Percentiles rank a stretch among this genome's conserved stretches.
phyloP scores from a whole-genome alignment of 1,284 basidiomycete species.

The Meira nashicola region DNA sequence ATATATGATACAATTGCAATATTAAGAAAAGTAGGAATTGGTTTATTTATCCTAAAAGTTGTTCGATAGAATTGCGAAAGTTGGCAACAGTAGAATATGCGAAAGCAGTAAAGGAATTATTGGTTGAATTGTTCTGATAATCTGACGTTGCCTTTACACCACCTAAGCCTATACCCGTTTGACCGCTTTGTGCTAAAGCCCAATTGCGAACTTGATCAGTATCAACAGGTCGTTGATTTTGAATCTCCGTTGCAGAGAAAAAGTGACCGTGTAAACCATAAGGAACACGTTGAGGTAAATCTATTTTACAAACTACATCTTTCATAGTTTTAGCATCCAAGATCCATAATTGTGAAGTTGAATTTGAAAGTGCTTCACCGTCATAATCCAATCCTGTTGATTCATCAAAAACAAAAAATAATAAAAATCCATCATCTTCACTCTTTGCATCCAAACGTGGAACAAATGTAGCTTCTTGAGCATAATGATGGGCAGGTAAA shows the following conservation, averaged over 20 bases:
- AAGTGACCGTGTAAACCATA: conserved; percentile 53
- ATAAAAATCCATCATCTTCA: conserved; percentile 57
- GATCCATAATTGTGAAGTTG: conserved; percentile 56
- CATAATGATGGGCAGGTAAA: conserved; percentile 55
- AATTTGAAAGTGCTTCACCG: conserved; percentile 51
- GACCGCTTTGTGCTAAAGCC: conserved; percentile 1
- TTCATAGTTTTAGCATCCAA: conserved; percentile 55
- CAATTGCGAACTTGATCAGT: conserved; percentile 6
- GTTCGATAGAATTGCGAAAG: too few relatives aligned
- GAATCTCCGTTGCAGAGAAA: conserved; percentile 46
- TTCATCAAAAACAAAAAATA: conserved; percentile 58
- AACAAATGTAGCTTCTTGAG: conserved; percentile 57
- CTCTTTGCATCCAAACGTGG: conserved; percentile 27
- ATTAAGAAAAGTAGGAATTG: too few relatives aligned
- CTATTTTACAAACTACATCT: conserved; percentile 54
- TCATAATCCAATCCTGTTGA: conserved; percentile 43
- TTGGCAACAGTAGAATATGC: too few relatives aligned
- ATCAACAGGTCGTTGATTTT: conserved; percentile 27
- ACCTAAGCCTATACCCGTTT: background rate
- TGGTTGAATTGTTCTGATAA: background rate
- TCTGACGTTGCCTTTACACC: background rate
- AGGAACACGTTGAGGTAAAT: conserved; percentile 55
- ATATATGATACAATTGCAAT: too few relatives aligned
- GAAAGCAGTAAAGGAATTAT: background rate
- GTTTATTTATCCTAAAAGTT: too few relatives aligned